These are phyloP conservation scores for Monosporascus cannonballus DNA, from an alignment of 2,329 filamentous ascomycete genomes.

Conservation along the genomic window DNA sequence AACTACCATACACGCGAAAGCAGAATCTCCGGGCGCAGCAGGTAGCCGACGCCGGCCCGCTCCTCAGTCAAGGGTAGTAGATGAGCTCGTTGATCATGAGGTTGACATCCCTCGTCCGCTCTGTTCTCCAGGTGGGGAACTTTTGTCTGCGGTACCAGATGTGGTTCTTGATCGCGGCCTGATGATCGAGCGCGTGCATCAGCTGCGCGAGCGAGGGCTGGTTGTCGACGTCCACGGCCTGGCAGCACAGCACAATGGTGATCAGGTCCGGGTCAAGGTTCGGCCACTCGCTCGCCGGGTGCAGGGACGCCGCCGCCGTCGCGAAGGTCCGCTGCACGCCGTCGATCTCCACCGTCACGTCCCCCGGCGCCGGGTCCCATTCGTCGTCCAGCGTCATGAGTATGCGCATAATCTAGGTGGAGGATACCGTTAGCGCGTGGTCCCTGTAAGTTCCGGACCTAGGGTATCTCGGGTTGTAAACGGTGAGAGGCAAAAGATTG, in stretches of 20 bases:
- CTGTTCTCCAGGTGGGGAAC: no score
- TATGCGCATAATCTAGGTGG: not conserved
- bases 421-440: no score
- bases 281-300: not conserved
- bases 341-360: not conserved
- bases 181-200: not conserved
- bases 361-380: not conserved
- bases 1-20: no score
- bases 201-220: not conserved
- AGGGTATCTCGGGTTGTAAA: not conserved
- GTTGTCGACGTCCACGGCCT: not conserved
- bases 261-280: not conserved
- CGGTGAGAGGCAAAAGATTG: not conserved
- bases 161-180: not conserved
- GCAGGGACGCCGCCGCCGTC: not conserved
- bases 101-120: no score
- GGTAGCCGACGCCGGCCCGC: no score
- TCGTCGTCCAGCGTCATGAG: not conserved
- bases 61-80: no score
- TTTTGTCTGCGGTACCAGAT: not conserved
- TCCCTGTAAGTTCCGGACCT: no score
- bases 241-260: not conserved
- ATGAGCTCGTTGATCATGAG: no score
- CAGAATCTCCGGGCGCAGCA: no score
- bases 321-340: not conserved